Percentiles rank a stretch among this genome's conserved stretches.
Conservation (phyloP, 805 yeast genomes). For the Cyberlindnera nakhonratchasimensis region DNA sequence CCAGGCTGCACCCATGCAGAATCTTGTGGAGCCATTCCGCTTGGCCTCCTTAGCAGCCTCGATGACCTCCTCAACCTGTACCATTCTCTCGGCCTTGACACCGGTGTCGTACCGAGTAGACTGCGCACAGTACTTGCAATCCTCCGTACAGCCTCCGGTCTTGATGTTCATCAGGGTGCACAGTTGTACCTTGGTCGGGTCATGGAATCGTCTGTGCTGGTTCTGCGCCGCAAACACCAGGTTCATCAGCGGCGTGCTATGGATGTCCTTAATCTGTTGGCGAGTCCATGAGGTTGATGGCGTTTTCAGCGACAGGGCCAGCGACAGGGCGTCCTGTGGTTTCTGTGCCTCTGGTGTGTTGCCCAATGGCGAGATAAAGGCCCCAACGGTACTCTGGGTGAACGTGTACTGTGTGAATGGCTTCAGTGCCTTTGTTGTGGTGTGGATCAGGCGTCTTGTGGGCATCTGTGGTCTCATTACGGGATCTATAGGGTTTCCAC, state of each 20-base stretch:
- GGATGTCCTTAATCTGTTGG: constrained; percentile 56
- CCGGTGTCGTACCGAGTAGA: constrained; percentile 68
- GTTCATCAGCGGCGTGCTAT: constrained; percentile 63
- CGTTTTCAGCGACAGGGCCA: constrained; percentile 30
- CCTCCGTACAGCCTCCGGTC: constrained; percentile 80
- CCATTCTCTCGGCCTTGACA: constrained; percentile 62
- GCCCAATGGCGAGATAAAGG: neutral
- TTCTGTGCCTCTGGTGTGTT: neutral
- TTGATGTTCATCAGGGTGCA: constrained; percentile 75
- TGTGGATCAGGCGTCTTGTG: neutral
- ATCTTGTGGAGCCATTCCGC: constrained; percentile 68
- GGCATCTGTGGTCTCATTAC: neutral
- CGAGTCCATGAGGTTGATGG: constrained; percentile 53
- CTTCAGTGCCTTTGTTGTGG: neutral
- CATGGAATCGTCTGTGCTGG: constrained; percentile 65
- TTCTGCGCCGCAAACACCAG: constrained; percentile 56
- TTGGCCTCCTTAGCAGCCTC: constrained; percentile 64
- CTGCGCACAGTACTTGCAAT: constrained; percentile 79
- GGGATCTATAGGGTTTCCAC: neutral
- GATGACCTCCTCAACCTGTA: constrained; percentile 58
- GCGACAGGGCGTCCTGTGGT: constrained; percentile 18
- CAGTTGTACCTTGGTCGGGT: constrained; percentile 66
- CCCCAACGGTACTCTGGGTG: neutral
- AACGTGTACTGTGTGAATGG: constrained; percentile 4
- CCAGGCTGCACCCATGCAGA: constrained; percentile 89